phyloP scores from a whole-genome alignment of 495 filamentous ascomycete species.

The Penicillium angulare region DNA sequence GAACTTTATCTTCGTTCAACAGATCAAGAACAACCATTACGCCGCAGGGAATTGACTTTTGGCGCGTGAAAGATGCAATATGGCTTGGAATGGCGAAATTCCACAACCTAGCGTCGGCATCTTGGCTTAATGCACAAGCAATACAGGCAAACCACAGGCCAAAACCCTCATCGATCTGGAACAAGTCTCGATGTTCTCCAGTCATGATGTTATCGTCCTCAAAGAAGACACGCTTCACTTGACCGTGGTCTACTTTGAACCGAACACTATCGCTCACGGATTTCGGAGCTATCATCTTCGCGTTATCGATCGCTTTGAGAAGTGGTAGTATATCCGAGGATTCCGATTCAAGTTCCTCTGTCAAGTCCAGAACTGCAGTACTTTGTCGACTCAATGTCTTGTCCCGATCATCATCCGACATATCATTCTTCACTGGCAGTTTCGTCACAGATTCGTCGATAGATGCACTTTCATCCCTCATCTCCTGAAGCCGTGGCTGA shows the following conservation, averaged over 20 bases:
- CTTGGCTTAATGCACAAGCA: background rate
- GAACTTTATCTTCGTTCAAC: conserved; percentile 1
- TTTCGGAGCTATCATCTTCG: background rate
- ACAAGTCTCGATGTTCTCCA: background rate
- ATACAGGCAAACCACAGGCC: background rate
- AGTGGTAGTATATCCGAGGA: too few species aligned
- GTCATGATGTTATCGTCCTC: background rate
- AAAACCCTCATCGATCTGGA: background rate
- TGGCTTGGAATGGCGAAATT: background rate
- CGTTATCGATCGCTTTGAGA: background rate
- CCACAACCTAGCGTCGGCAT: background rate
- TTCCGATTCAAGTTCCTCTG: background rate
- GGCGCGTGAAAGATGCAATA: background rate
- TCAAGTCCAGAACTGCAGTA: background rate
- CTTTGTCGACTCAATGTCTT: background rate
- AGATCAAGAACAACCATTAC: conserved; percentile 7
- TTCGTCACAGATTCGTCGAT: background rate
- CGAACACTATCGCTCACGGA: background rate
- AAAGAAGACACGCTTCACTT: background rate
- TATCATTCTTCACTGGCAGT: background rate
- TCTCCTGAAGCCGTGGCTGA: background rate
- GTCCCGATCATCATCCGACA: background rate
- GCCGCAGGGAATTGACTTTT: conserved; percentile 4
- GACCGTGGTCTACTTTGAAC: background rate
- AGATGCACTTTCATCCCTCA: background rate